A percentile compares a stretch with the other conserved stretches of the same genome.
phyloP scores from a whole-genome alignment of 805 yeast species.

The Candida chilensis region DNA sequence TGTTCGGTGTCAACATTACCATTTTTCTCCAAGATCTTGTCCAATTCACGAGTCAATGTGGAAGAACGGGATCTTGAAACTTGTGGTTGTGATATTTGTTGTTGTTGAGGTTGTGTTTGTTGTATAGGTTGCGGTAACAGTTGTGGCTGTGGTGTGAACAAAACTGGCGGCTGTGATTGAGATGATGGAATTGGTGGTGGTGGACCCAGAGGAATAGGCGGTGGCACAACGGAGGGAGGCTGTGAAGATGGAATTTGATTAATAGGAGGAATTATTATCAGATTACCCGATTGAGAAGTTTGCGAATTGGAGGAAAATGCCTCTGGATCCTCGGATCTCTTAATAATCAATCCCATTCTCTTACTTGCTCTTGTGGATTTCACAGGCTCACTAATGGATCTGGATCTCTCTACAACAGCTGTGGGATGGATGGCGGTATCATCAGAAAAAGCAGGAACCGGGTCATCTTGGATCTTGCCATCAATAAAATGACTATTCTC shows the following conservation, averaged over 20 bases:
- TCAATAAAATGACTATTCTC: conserved; percentile 23
- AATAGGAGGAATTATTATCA: too few relatives aligned
- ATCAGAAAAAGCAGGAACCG: conserved; percentile 1
- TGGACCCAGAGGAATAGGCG: conserved; percentile 1
- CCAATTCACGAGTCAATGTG: conserved; percentile 20
- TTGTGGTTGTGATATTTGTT: conserved; percentile 7
- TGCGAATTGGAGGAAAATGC: too few relatives aligned
- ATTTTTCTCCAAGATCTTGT: conserved; percentile 22
- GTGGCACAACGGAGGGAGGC: too few relatives aligned
- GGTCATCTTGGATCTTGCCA: conserved; percentile 13
- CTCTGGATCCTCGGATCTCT: conserved; percentile 23
- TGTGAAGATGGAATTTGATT: too few relatives aligned
- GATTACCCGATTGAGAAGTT: too few relatives aligned
- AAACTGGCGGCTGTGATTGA: not conserved
- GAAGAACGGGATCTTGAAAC: conserved; percentile 24
- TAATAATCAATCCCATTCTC: conserved; percentile 67
- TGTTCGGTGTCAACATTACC: conserved; percentile 32
- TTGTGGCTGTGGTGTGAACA: conserved; percentile 1
- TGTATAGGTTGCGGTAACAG: conserved; percentile 5
- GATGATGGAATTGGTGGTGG: conserved; percentile 1
- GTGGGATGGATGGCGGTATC: not conserved
- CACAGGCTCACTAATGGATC: conserved; percentile 5
- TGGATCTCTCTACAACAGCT: not conserved
- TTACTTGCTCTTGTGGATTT: conserved; percentile 63
- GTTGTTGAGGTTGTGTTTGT: conserved; percentile 6